These are phyloP conservation scores for Gastrolobium villosum DNA, from an alignment of 306 rosid species.

Conservation along the genomic window DNA sequence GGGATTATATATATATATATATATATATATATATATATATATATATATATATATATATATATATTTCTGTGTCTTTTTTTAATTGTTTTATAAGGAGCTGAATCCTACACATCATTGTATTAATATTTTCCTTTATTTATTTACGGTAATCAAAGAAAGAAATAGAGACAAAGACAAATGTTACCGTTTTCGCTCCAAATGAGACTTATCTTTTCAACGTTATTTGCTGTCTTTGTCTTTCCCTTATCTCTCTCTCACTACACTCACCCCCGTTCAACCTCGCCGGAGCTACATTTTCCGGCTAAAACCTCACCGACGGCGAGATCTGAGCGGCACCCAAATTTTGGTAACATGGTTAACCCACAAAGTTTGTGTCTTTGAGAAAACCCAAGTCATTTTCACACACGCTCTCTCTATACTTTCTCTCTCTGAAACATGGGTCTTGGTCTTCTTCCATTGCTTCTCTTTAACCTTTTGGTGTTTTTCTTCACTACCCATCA, in stretches of 20 bases:
- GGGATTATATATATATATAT: no score
- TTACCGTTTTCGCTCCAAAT: slow-evolving; percentile 55
- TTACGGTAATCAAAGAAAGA: neutral
- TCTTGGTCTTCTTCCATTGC: slow-evolving; percentile 34
- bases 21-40: no score
- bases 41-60: no score
- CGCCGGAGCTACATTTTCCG: slow-evolving; percentile 39
- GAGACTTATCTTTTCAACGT: slow-evolving; percentile 49
- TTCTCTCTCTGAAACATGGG: slow-evolving; percentile 46
- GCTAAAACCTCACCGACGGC: slow-evolving; percentile 33
- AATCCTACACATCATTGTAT: no score
- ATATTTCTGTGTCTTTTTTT: no score
- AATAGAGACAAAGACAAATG: slow-evolving; percentile 30
- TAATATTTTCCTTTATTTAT: neutral
- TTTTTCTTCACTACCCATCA: slow-evolving; percentile 39
- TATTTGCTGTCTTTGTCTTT: slow-evolving; percentile 31
- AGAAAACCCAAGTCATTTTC: slow-evolving; percentile 27
- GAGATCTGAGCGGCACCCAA: slow-evolving; percentile 34
- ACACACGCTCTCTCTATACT: neutral
- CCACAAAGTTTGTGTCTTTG: neutral
- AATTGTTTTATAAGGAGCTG: no score
- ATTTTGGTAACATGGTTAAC: slow-evolving; percentile 28
- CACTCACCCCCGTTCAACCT: neutral
- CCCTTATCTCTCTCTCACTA: neutral
- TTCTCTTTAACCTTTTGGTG: slow-evolving; percentile 34